Conservation (phyloP, 306 rosid species). For the Vicia villosa region DNA sequence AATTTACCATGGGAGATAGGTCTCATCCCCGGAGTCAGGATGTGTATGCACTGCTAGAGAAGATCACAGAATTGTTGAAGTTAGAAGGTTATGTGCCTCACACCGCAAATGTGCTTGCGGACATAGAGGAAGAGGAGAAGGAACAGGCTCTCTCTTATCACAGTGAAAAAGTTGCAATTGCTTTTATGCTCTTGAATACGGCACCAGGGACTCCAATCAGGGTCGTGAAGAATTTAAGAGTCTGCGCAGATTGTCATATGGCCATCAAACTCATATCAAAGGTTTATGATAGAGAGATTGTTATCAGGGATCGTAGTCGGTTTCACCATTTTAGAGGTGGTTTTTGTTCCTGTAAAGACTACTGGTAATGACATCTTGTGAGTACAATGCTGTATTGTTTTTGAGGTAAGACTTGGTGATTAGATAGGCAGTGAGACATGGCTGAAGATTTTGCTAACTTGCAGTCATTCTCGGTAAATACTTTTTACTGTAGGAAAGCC, state of each 20-base stretch:
- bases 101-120: constrained; percentile 58
- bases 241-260: constrained; percentile 61
- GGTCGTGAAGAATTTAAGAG: constrained; percentile 61
- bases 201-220: constrained; percentile 56
- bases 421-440: neutral
- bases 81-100: constrained; percentile 61
- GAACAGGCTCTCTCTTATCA: constrained; percentile 66
- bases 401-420: constrained; percentile 1
- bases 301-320: constrained; percentile 58
- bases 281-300: constrained; percentile 53
- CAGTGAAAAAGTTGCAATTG: constrained; percentile 62
- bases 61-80: constrained; percentile 54
- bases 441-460: constrained; percentile 10
- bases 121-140: constrained; percentile 68
- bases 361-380: constrained; percentile 45
- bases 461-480: constrained; percentile 2
- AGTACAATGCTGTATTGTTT: neutral
- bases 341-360: constrained; percentile 60
- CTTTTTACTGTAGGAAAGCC: neutral
- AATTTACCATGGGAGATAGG: constrained; percentile 60
- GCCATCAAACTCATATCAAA: constrained; percentile 66
- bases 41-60: constrained; percentile 49
- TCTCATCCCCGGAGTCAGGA: constrained; percentile 57
- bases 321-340: constrained; percentile 61
- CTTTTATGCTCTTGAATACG: constrained; percentile 61